A percentile compares a stretch with the other conserved stretches of the same genome.
Conservation (phyloP, 768 basidiomycete genomes). For the Pleurotus tuber-regium region DNA sequence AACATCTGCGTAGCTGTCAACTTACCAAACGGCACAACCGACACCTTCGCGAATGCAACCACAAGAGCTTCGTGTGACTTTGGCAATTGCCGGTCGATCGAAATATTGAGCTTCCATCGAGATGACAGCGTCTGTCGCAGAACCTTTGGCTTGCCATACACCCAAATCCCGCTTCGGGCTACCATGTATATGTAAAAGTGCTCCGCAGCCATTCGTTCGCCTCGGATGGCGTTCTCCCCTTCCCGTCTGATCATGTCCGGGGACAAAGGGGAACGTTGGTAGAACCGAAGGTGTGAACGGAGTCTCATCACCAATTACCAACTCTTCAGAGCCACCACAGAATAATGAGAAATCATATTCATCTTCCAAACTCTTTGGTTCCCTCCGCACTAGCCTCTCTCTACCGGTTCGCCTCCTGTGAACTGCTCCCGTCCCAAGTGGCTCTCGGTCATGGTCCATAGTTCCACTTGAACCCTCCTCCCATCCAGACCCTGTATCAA, state of each 20-base stretch:
- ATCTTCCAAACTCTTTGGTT: not conserved
- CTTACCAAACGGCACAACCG: conserved; percentile 60
- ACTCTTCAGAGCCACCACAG: conserved; percentile 1
- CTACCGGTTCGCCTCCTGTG: not conserved
- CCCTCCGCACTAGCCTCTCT: not conserved
- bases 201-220: conserved; percentile 59
- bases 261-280: too few species aligned
- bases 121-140: conserved; percentile 53
- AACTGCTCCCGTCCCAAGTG: conserved; percentile 4
- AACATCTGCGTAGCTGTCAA: conserved; percentile 7
- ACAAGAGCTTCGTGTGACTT: conserved; percentile 54
- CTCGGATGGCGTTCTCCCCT: conserved; percentile 17
- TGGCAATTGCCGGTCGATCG: conserved; percentile 43
- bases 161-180: conserved; percentile 48
- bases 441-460: conserved; percentile 3
- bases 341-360: not conserved
- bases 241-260: not conserved
- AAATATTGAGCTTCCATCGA: conserved; percentile 59
- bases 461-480: too few species aligned
- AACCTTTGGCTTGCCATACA: conserved; percentile 57
- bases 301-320: not conserved
- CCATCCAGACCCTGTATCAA: not conserved
- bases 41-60: conserved; percentile 69
- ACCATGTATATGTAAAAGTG: conserved; percentile 55
- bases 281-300: conserved; percentile 34